A percentile compares a stretch with the other conserved stretches of the same genome.
Evolutionary conservation across 2,329 filamentous ascomycete species (phyloP).

Genomic region (Alternaria metachromatica): DNA sequence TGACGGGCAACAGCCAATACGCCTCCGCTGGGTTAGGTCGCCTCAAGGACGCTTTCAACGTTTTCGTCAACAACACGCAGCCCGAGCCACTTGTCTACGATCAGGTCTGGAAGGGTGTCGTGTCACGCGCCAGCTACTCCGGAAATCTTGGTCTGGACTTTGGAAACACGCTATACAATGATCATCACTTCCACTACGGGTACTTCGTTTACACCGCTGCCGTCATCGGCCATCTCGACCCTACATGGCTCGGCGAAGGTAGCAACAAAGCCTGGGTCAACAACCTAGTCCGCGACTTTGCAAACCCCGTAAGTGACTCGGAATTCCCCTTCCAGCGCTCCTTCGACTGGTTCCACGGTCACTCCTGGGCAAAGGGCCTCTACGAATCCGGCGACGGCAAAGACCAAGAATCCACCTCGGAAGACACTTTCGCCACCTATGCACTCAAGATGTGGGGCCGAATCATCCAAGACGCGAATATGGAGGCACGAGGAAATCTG

Average conservation of each 20-base stretch:
- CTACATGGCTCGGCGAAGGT: conserved; percentile 68
- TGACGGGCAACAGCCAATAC: conserved; percentile 65
- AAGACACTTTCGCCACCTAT: conserved; percentile 89
- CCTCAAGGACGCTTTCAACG: conserved; percentile 57
- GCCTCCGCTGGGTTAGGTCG: conserved; percentile 60
- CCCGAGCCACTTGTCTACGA: conserved; percentile 64
- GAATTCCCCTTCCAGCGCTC: conserved; percentile 73
- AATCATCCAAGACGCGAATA: conserved; percentile 73
- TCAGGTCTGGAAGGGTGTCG: conserved; percentile 77
- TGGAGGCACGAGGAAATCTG: conserved; percentile 82
- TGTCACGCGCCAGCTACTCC: conserved; percentile 70
- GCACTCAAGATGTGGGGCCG: conserved; percentile 94
- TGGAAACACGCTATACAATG: conserved; percentile 85
- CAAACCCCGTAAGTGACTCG: conserved; percentile 75
- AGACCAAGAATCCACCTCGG: conserved; percentile 89
- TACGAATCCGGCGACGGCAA: conserved; percentile 78
- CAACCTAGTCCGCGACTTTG: conserved; percentile 79
- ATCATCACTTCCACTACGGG: conserved; percentile 73
- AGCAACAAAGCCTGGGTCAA: conserved; percentile 83
- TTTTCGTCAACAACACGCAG: conserved; percentile 57
- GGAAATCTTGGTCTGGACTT: conserved; percentile 72
- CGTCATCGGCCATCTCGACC: conserved; percentile 81
- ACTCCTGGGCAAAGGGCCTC: conserved; percentile 90
- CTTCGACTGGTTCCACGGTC: conserved; percentile 93
- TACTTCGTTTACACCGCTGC: conserved; percentile 92